Conservation (phyloP, 163 green algal genomes). For the Volvox carteri region DNA sequence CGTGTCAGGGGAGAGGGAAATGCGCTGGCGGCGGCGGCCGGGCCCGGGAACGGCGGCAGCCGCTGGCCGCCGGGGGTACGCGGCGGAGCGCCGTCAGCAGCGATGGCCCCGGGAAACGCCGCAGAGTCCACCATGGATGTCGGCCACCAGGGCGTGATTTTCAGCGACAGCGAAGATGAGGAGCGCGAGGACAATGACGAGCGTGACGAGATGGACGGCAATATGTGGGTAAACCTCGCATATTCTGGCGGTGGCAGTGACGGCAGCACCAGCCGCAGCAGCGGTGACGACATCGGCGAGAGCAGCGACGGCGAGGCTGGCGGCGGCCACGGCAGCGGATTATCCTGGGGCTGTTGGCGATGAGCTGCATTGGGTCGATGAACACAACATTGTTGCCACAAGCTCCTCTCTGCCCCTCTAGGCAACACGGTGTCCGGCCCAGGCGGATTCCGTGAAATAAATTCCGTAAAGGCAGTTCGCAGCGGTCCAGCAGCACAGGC, state of each 20-base stretch:
- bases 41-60: not conserved
- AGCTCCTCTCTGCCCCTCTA: no score
- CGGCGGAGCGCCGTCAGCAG: no score
- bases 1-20: not conserved
- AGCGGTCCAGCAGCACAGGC: no score
- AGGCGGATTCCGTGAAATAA: no score
- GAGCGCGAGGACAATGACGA: not conserved
- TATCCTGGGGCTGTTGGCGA: not conserved
- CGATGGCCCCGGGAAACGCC: no score
- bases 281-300: not conserved
- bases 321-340: not conserved
- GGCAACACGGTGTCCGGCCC: no score
- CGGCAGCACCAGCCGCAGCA: slow-evolving; percentile 2
- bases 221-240: not conserved
- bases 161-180: not conserved
- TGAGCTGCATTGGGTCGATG: no score
- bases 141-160: not conserved
- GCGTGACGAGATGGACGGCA: not conserved
- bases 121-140: not conserved
- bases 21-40: no score
- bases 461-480: no score
- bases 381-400: no score
- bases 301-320: not conserved
- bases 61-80: no score
- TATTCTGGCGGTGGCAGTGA: not conserved